Base-by-base conservation (phyloP, 2,329 filamentous ascomycete genomes). In the Coniochaeta sp. region DNA sequence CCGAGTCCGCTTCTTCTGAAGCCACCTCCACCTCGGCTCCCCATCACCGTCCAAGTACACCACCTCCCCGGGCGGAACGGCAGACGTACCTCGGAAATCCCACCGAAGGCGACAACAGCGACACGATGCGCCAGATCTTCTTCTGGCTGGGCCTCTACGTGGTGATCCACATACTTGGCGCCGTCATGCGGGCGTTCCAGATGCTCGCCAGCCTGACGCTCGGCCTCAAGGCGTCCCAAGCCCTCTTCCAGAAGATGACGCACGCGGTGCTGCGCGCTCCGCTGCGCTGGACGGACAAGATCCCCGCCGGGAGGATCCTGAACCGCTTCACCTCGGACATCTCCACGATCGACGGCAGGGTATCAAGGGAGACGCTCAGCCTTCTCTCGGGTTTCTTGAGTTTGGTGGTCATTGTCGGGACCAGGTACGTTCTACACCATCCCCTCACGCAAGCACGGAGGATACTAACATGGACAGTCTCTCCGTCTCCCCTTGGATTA, bases 241-340 rank as follows among this genome's bases (percentile, higher is more conserved):
- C 55, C 1, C 56, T 69, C 8, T 69, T 68, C 53, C 58, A 66
- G 53, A 54, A 57, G 13, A 67, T 70, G 62, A 64, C 61, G 7
- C 61, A 65, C 45, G 60, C 65, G 3, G 64, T 74, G 24, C 62
- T 74, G 12, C 63, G 65, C 7, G 70, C 71, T 6, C 70, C 70
- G 9, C 59, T 74, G 10, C 61, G 64, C 32, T 71, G 67, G 67
- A 59, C 71, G 13, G 71, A 74, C 53, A 71, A 67, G 0, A 58
- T 68, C 1, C 71, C 71, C 4, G 58, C 67, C 0, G 71, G 71
- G 5, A 65, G 70, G n/a, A 64, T 74, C 27, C 57, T 73, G 35
- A 74, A 74, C 57, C 66, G 71, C 6, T 73, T 73, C 52, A 68
- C 66, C 0, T 63, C 64, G 0, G 71, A 74, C 54, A 68, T 68